Evolutionary conservation across 2,329 filamentous ascomycete species (phyloP).

Genomic region (Exophiala alcalophila): DNA sequence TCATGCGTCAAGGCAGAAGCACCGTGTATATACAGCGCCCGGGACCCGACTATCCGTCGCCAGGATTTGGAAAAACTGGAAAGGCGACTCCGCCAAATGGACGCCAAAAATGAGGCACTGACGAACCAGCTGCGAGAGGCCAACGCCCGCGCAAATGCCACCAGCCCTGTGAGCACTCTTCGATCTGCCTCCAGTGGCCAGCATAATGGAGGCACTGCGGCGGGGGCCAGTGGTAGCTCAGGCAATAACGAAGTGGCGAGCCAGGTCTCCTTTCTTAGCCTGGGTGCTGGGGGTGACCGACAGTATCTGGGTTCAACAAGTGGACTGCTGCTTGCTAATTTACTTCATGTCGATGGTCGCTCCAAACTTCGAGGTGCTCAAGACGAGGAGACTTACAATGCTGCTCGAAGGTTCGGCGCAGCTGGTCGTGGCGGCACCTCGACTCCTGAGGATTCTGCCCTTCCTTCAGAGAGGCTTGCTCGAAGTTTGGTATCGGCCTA

Average conservation of each 20-base stretch:
- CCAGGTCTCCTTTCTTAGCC: conserved; percentile 45
- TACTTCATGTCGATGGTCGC: conserved; percentile 34
- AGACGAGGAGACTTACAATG: conserved; percentile 3
- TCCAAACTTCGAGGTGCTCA: conserved; percentile 1
- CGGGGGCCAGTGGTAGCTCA: too few relatives aligned
- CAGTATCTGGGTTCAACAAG: conserved; percentile 40
- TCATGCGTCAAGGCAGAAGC: conserved; percentile 38
- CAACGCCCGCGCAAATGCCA: neutral
- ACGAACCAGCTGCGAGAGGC: conserved; percentile 13
- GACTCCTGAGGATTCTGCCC: conserved; percentile 14
- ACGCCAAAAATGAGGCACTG: conserved; percentile 14
- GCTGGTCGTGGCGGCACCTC: neutral
- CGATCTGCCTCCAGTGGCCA: neutral
- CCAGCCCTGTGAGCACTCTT: neutral
- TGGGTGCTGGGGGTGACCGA: conserved; percentile 44
- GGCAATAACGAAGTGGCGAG: conserved; percentile 37
- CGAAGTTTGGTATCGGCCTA: conserved; percentile 42
- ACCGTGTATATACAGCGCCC: conserved; percentile 38
- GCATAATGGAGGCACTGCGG: neutral
- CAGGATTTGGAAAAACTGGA: conserved; percentile 27
- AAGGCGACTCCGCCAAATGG: conserved; percentile 7
- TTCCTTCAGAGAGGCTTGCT: conserved; percentile 40
- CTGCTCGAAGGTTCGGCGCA: conserved; percentile 6
- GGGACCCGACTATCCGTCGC: conserved; percentile 38
- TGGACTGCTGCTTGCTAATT: conserved; percentile 42